phyloP scores from a whole-genome alignment of 805 yeast species.

The Myxozyma geophila region DNA sequence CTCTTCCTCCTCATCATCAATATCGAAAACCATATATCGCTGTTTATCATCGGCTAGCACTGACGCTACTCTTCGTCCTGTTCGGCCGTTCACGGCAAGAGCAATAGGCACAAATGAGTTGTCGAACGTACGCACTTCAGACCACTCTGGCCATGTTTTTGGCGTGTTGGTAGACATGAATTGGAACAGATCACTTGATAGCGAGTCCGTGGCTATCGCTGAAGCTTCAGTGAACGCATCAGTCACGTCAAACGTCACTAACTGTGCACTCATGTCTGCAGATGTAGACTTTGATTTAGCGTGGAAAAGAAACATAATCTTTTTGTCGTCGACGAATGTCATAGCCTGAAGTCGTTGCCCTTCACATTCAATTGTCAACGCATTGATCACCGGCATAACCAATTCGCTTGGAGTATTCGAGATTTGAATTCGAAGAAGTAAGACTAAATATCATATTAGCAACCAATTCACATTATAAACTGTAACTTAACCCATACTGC shows the following conservation, averaged over 20 bases:
- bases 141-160: conserved; percentile 8
- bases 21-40: conserved; percentile 35
- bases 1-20: conserved; percentile 33
- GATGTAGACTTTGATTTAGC: background rate
- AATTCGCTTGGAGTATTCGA: conserved; percentile 17
- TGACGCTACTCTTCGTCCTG: conserved; percentile 36
- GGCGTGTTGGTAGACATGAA: background rate
- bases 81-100: conserved; percentile 33
- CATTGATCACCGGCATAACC: conserved; percentile 3
- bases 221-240: background rate
- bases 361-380: background rate
- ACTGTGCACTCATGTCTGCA: background rate
- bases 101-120: conserved; percentile 27
- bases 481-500: background rate
- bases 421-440: conserved; percentile 11
- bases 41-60: conserved; percentile 34
- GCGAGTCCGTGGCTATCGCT: background rate
- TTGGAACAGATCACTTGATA: background rate
- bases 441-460: conserved; percentile 8
- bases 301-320: conserved; percentile 27
- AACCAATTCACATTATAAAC: background rate
- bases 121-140: conserved; percentile 13
- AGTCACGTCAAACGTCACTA: background rate
- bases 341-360: conserved; percentile 7
- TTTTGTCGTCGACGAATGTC: conserved; percentile 27